phyloP scores from a whole-genome alignment of 2,329 filamentous ascomycete genomes.

The Exophiala phaeomuriformis region DNA sequence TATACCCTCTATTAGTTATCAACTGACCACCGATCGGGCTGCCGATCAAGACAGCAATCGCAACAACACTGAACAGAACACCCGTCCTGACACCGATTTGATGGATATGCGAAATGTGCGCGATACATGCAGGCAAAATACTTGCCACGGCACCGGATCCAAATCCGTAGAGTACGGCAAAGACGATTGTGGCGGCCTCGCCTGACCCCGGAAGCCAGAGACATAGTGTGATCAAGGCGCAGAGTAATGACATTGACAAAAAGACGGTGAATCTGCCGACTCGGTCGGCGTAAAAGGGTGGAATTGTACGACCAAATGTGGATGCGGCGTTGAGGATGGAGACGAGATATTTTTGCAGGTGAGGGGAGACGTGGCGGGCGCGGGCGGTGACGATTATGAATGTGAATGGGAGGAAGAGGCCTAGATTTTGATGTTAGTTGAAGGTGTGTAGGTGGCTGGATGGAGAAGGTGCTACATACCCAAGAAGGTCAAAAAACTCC shows the following conservation, averaged over 20 bases:
- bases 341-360: slow-evolving; percentile 47
- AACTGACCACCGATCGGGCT: slow-evolving; percentile 61
- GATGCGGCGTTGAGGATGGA: slow-evolving; percentile 47
- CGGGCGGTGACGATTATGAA: slow-evolving; percentile 27
- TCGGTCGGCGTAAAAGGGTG: slow-evolving; percentile 31
- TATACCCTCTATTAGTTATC: slow-evolving; percentile 44
- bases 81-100: slow-evolving; percentile 64
- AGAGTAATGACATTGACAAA: slow-evolving; percentile 33
- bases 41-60: slow-evolving; percentile 59
- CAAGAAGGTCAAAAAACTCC: slow-evolving; percentile 41
- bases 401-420: slow-evolving; percentile 30
- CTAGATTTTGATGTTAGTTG: slow-evolving; percentile 38
- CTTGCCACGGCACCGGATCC: slow-evolving; percentile 60
- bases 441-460: background rate
- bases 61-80: slow-evolving; percentile 54
- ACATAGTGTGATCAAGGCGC: slow-evolving; percentile 45
- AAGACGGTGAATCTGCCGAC: slow-evolving; percentile 28
- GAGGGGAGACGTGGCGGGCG: slow-evolving; percentile 42
- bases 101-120: slow-evolving; percentile 62
- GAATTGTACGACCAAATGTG: slow-evolving; percentile 33
- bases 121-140: slow-evolving; percentile 56
- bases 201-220: slow-evolving; percentile 50
- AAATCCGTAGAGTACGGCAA: slow-evolving; percentile 61
- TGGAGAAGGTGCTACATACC: slow-evolving; percentile 23
- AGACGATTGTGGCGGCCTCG: slow-evolving; percentile 55